Conservation (phyloP, 139 green algal genomes). For the Marvania coccoides region DNA sequence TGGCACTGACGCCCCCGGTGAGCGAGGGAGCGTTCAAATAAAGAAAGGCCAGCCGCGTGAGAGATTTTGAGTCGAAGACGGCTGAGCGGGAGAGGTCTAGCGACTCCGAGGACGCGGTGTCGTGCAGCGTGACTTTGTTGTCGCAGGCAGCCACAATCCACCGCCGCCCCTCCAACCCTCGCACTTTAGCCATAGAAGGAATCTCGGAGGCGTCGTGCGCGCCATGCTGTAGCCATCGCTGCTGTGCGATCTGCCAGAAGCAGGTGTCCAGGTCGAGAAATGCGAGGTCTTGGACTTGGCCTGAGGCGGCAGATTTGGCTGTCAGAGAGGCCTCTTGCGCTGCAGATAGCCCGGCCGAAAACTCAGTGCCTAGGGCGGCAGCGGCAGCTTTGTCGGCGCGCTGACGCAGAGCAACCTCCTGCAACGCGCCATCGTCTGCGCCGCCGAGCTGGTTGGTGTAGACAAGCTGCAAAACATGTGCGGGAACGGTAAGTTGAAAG, state of each 20-base stretch:
- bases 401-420: constrained; percentile 42
- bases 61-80: constrained; percentile 35
- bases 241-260: constrained; percentile 44
- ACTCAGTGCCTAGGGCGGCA: constrained; percentile 20
- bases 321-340: constrained; percentile 7
- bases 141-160: constrained; percentile 54
- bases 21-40: constrained; percentile 20
- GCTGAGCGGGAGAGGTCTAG: constrained; percentile 34
- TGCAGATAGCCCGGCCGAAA: neutral
- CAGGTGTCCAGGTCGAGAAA: constrained; percentile 46
- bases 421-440: constrained; percentile 36
- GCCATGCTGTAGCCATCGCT: constrained; percentile 31
- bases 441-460: constrained; percentile 33
- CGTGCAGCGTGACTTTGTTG: constrained; percentile 52
- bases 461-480: constrained; percentile 23
- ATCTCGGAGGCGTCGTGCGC: constrained; percentile 16
- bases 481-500: neutral
- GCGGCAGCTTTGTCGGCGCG: constrained; percentile 32
- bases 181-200: constrained; percentile 23
- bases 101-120: constrained; percentile 22
- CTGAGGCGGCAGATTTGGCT: constrained; percentile 32
- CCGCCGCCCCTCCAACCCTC: constrained; percentile 27
- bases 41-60: constrained; percentile 38
- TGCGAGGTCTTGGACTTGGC: constrained; percentile 33
- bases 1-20: neutral